Base-by-base conservation (phyloP, 2,329 filamentous ascomycete species). In the Macroventuria anomochaeta region DNA sequence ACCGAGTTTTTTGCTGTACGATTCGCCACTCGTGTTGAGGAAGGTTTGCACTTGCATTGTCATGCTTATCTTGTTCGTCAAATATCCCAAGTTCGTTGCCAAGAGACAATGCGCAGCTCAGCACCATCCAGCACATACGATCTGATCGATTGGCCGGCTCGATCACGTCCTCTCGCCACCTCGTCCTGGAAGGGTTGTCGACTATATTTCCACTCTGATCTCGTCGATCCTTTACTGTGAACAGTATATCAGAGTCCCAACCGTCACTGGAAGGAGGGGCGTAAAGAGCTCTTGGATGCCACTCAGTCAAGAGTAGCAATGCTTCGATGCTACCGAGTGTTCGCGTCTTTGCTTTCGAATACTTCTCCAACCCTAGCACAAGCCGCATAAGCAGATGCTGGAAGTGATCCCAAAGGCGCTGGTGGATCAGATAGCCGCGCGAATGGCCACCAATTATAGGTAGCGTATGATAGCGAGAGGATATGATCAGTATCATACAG, bases 41-140 rank as follows among this genome's bases (percentile, higher is more conserved):
- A 13, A 25, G 12, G 2, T 13, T 25, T 7, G 21, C 7, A 5
- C 18, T 13, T 26, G 36, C 20, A 11, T 17, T 39, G 8, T 26
- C 12, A 23, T 25, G 20, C 20, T 39, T 6, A 17, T 39, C 36
- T 39, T 39, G 20, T 15, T 39, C 69, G 29, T 80, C 73, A 52
- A 80, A 76, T 23, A 82, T 69, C 1, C 79, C 76, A 17, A 82
- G 65, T 55, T 82, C 79, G 39, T 81, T 79, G 0, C 79, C 76
- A 11, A 83, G 72, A 7, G 79, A 79, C 25, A 80, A 63, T 0
- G 79, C 81, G 58, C 77, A 78, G 2, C 81, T 81, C 8, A 84
- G 73, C 5, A 83, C 62, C 77, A 83, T 83, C 81, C 81, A 84
- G 1, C 81, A 83, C 81, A 84, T 83, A 25, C 80, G 76, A 59